A percentile compares a stretch with the other conserved stretches of the same genome.
Evolutionary conservation across 2,329 filamentous ascomycete species (phyloP).

Genomic region (Niveomyces coronatus): DNA sequence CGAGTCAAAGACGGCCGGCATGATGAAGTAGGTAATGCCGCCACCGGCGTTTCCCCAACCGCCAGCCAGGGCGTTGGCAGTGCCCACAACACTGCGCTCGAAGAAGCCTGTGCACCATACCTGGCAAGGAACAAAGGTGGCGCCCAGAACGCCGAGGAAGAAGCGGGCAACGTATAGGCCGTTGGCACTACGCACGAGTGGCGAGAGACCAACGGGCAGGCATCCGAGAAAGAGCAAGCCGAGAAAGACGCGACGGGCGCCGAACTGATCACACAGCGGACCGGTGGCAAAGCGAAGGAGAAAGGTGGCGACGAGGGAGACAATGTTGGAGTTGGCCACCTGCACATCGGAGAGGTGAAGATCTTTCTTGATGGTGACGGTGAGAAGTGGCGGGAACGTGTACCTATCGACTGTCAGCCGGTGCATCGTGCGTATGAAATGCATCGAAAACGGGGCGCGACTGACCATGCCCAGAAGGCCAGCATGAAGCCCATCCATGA

Average conservation of each 20-base stretch:
- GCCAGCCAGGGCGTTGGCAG: slow-evolving; percentile 74
- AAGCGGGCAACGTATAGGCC: slow-evolving; percentile 67
- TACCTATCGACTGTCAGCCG: slow-evolving; percentile 36
- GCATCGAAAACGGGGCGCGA: background rate
- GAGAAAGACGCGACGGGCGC: slow-evolving; percentile 71
- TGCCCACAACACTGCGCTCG: slow-evolving; percentile 85
- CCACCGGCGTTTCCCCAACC: slow-evolving; percentile 83
- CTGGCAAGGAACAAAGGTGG: slow-evolving; percentile 74
- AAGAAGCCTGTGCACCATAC: slow-evolving; percentile 92
- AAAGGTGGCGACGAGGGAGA: slow-evolving; percentile 60
- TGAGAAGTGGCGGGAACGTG: slow-evolving; percentile 74
- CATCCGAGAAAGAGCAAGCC: slow-evolving; percentile 66
- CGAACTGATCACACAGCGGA: slow-evolving; percentile 76
- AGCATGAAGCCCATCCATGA: slow-evolving; percentile 80
- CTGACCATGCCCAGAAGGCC: slow-evolving; percentile 72
- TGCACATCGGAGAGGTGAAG: slow-evolving; percentile 59
- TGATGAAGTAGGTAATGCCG: slow-evolving; percentile 86
- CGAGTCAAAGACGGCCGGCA: slow-evolving; percentile 82
- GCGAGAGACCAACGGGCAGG: slow-evolving; percentile 73
- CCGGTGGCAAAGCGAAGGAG: slow-evolving; percentile 70
- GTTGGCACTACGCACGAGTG: slow-evolving; percentile 51
- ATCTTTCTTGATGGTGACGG: slow-evolving; percentile 70
- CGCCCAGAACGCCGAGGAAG: slow-evolving; percentile 72
- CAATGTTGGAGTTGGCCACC: slow-evolving; percentile 83
- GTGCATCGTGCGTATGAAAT: too few relatives aligned